Evolutionary conservation across 2,329 filamentous ascomycete species (phyloP).

Genomic region (Pestalotiopsis sp.): DNA sequence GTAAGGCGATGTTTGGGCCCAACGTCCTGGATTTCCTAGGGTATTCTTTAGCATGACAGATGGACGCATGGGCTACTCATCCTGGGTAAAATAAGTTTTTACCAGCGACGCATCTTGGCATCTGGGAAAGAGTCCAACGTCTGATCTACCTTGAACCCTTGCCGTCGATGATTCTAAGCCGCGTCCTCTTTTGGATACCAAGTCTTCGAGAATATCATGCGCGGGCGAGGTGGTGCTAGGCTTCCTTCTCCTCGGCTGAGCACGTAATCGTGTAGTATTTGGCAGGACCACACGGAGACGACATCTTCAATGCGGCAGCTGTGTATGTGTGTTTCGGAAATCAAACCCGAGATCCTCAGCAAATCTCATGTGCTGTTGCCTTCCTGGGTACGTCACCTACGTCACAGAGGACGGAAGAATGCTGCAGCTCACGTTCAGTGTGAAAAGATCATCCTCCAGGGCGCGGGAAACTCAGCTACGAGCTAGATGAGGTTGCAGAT

Average conservation of each 20-base stretch:
- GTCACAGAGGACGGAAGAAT: not conserved
- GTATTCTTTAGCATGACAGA: not conserved
- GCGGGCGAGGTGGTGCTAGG: not conserved
- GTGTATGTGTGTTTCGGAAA: slow-evolving; percentile 18
- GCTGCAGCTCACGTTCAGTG: not conserved
- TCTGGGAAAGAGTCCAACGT: not conserved
- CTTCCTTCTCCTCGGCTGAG: not conserved
- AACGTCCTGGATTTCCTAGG: not conserved
- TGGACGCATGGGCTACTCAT: not conserved
- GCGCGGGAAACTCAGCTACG: not conserved
- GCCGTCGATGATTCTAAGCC: slow-evolving; percentile 6
- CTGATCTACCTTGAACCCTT: slow-evolving; percentile 2
- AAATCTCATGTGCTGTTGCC: slow-evolving; percentile 9
- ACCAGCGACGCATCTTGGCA: not conserved
- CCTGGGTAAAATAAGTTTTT: not conserved
- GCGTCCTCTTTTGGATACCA: not conserved
- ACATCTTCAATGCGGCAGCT: not conserved
- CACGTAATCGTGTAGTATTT: not conserved
- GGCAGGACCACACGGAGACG: not conserved
- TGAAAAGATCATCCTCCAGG: not conserved
- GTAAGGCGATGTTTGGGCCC: not conserved
- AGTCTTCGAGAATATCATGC: slow-evolving; percentile 4
- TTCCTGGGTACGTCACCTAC: not conserved
- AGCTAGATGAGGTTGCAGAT: not conserved
- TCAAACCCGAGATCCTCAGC: slow-evolving; percentile 18